A percentile compares a stretch with the other conserved stretches of the same genome.
Conservation (phyloP, 208 protist species). For the Plasmodiophora brassicae region DNA sequence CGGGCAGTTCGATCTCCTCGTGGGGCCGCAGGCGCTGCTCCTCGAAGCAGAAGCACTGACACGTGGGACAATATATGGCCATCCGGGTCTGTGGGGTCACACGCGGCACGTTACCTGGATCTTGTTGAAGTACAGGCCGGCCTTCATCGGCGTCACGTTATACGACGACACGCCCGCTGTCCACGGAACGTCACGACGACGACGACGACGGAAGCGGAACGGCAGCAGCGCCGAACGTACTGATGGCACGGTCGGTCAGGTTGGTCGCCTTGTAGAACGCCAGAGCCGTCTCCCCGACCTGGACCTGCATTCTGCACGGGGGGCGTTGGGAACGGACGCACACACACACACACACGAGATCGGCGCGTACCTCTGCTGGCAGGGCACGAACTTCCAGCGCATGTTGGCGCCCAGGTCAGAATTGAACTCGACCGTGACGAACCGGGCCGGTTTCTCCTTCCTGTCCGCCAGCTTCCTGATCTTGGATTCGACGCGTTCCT, state of each 20-base stretch:
- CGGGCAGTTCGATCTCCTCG: slow-evolving; percentile 37
- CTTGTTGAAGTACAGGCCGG: slow-evolving; percentile 42
- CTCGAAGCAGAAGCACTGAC: slow-evolving; percentile 44
- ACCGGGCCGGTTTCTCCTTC: neutral
- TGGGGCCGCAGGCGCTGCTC: slow-evolving; percentile 29
- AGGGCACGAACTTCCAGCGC: slow-evolving; percentile 46
- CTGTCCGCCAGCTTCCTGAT: neutral
- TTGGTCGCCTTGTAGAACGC: slow-evolving; percentile 49
- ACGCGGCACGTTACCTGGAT: slow-evolving; percentile 37
- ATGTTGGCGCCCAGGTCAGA: slow-evolving; percentile 8
- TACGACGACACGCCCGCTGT: slow-evolving; percentile 46
- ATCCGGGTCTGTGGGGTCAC: slow-evolving; percentile 36
- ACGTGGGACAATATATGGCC: neutral
- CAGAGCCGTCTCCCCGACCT: slow-evolving; percentile 44
- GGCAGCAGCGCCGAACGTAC: neutral
- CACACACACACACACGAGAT: neutral
- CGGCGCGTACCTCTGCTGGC: slow-evolving; percentile 20
- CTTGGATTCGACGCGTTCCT: slow-evolving; percentile 32
- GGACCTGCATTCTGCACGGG: neutral
- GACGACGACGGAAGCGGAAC: neutral
- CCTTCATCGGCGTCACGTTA: slow-evolving; percentile 50
- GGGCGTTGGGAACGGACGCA: neutral
- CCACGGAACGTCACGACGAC: neutral
- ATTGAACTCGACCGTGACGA: neutral
- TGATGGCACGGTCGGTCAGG: slow-evolving; percentile 39